phyloP scores from a whole-genome alignment of 2,329 filamentous ascomycete genomes.

The Xylaria sp. region DNA sequence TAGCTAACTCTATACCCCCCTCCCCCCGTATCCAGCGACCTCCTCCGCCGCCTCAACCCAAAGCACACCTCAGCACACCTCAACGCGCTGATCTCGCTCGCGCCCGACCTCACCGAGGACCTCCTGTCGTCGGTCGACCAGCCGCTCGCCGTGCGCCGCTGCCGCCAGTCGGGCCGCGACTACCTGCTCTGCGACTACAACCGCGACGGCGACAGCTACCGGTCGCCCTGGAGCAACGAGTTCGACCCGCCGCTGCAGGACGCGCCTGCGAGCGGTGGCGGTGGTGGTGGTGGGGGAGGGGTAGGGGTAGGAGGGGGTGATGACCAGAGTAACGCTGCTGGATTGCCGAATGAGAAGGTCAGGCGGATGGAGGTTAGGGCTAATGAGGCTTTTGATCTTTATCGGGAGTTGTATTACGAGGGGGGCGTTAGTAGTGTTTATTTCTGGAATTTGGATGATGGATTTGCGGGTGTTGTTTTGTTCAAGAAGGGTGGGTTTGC shows the following conservation, averaged over 20 bases:
- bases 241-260: constrained; percentile 87
- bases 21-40: constrained; percentile 76
- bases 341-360: constrained; percentile 89
- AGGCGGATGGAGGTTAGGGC: constrained; percentile 93
- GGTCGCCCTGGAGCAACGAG: constrained; percentile 98
- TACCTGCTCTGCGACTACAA: constrained; percentile 99
- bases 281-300: constrained; percentile 62
- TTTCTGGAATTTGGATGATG: constrained; percentile 98
- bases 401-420: constrained; percentile 96
- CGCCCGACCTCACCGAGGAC: constrained; percentile 94
- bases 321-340: constrained; percentile 81
- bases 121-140: constrained; percentile 98
- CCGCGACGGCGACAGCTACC: constrained; percentile 96
- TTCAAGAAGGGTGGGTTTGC: constrained; percentile 84
- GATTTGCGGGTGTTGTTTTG: constrained; percentile 94
- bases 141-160: constrained; percentile 86
- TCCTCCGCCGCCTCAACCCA: constrained; percentile 96
- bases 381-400: constrained; percentile 97
- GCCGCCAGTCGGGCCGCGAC: constrained; percentile 88
- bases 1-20: constrained; percentile 8
- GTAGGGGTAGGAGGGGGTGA: too few species aligned
- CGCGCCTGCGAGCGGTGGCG: constrained; percentile 50
- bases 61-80: constrained; percentile 91
- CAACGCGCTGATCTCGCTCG: constrained; percentile 85
- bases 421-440: constrained; percentile 96